Evolutionary conservation across 2,329 filamentous ascomycete species (phyloP), one percentile per base, ranked within the genome.

Genomic region (Bipolaris victoriae): DNA sequence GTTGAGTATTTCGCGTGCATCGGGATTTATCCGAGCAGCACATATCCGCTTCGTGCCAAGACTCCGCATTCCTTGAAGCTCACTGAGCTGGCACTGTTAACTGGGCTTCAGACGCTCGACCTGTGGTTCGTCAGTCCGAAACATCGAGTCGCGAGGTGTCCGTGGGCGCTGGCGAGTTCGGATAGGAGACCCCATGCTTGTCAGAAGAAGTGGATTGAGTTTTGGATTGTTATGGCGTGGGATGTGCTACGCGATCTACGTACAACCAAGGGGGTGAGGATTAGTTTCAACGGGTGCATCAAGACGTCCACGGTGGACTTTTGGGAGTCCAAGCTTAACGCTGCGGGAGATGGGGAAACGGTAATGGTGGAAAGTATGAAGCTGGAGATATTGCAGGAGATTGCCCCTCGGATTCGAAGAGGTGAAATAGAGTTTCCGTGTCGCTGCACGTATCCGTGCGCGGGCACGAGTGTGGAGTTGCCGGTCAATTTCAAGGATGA

Each of bases 121-220:
- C 57, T 67, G n/a, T 57, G 61, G 22, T 67, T 67, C 56, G 58
- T 67, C n/a, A 58, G 61, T 16, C 55, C 61, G 1, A 59, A 64
- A 9, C 65, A 67, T 41, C 31, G 11, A 7, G 29, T 50, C 10
- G 63, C 63, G 1, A 10, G 40, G 2, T 64, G 63, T 39, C 63
- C 63, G 3, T 67, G 63, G 63, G 37, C n/a, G 1, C 1, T 10
- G 3, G 11, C 16, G 6, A 3, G 18, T 7, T 7, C n/a, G 7
- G 5, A 11, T 2, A 3, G 29, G 10, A 36, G 15, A 18, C n/a
- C 24, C 7, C 63, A 65, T 33, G 60, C 64, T 0, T 65, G 64
- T 48, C 64, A 63, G 33, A 64, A 62, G 49, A 41, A 37, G 7
- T 67, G 61, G 64, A 63, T 65, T 15, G 49, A 61, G 16, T 50